These are phyloP conservation scores for Pseudogymnoascus sp. DNA, from an alignment of 2,329 filamentous ascomycete species.

Conservation along the genomic window DNA sequence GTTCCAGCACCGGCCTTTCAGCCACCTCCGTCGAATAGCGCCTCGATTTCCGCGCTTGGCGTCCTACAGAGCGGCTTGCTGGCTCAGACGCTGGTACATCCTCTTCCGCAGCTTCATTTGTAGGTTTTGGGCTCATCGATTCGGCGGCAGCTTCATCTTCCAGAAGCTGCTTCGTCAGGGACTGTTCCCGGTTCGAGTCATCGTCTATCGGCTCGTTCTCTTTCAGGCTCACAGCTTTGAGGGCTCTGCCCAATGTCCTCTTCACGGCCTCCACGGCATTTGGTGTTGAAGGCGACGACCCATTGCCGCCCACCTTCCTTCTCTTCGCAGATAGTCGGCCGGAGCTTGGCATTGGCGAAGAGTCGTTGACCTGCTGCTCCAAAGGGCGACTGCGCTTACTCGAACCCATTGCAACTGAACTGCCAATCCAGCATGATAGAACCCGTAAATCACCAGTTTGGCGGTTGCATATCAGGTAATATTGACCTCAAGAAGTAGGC, in stretches of 20 bases:
- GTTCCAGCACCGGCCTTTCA: slow-evolving; percentile 14
- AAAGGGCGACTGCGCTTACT: not conserved
- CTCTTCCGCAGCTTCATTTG: not conserved
- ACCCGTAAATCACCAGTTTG: not conserved
- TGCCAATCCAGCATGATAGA: not conserved
- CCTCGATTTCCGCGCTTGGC: not conserved
- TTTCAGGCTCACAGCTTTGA: not conserved
- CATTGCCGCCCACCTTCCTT: slow-evolving; percentile 11
- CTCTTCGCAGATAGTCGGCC: slow-evolving; percentile 13
- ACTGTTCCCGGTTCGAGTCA: slow-evolving; percentile 15
- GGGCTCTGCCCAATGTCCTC: slow-evolving; percentile 16
- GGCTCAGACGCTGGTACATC: not conserved
- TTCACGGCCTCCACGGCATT: slow-evolving; percentile 17
- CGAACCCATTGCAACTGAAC: not conserved
- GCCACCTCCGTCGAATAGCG: not conserved
- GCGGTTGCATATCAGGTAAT: not conserved
- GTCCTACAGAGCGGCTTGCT: not conserved
- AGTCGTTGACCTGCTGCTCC: slow-evolving; percentile 3
- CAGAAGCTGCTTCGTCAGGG: not conserved
- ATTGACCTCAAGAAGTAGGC: not conserved
- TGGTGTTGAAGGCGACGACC: slow-evolving; percentile 19
- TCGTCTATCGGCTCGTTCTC: slow-evolving; percentile 16
- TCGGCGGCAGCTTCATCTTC: slow-evolving; percentile 1
- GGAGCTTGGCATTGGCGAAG: slow-evolving; percentile 1
- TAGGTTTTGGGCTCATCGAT: not conserved